These are phyloP conservation scores for Condylostoma magnum DNA, from an alignment of 169 alveolate genomes.

Conservation along the genomic window DNA sequence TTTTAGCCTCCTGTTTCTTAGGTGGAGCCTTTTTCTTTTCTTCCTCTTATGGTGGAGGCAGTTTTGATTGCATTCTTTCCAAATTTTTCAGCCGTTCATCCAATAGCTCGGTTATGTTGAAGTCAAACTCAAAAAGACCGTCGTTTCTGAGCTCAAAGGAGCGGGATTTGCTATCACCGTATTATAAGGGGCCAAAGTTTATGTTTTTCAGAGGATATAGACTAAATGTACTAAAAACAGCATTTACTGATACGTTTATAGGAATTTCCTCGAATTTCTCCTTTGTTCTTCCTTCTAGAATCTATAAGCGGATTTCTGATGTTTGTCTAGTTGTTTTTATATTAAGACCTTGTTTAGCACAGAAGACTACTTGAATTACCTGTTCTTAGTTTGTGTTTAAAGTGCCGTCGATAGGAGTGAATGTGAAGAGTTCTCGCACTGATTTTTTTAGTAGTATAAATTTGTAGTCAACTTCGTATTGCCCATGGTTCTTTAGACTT, in stretches of 20 bases:
- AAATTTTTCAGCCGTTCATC: neutral
- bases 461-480: constrained; percentile 80
- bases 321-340: constrained; percentile 78
- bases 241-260: constrained; percentile 83
- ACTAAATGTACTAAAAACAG: constrained; percentile 86
- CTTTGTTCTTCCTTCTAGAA: constrained; percentile 84
- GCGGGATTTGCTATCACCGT: constrained; percentile 82
- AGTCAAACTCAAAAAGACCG: constrained; percentile 89
- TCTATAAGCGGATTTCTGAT: constrained; percentile 76
- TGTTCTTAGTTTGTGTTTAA: constrained; percentile 81
- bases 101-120: constrained; percentile 49
- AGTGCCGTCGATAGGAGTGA: constrained; percentile 84
- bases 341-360: constrained; percentile 75
- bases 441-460: constrained; percentile 75
- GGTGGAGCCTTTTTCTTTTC: constrained; percentile 44
- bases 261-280: constrained; percentile 83
- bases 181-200: constrained; percentile 91
- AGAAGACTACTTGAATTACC: constrained; percentile 68
- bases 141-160: constrained; percentile 90
- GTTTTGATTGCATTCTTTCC: constrained; percentile 4
- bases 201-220: constrained; percentile 89
- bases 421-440: constrained; percentile 77
- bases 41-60: constrained; percentile 58
- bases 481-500: constrained; percentile 82
- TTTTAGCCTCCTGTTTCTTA: constrained; percentile 32